Conservation (phyloP, 805 yeast species). For the Sugiyamaella americana region DNA sequence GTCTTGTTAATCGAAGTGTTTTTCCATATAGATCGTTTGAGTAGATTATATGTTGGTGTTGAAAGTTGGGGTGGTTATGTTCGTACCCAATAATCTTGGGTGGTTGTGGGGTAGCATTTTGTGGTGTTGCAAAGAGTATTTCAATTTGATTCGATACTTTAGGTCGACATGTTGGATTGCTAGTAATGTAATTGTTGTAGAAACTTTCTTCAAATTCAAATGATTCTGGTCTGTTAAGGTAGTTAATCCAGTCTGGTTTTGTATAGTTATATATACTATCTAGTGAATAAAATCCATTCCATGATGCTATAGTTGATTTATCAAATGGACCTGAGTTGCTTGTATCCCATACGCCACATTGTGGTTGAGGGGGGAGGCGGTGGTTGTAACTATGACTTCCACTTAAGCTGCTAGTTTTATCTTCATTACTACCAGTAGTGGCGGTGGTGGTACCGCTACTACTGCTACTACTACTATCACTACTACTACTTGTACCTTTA, state of each 20-base stretch:
- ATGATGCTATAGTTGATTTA: conserved; percentile 28
- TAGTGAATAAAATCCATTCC: conserved; percentile 29
- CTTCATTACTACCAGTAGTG: too few relatives aligned
- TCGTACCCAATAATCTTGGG: neutral
- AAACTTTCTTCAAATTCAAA: conserved; percentile 18
- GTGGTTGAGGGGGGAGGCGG: neutral
- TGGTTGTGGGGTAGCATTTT: neutral
- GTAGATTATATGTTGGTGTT: neutral
- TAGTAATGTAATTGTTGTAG: conserved; percentile 13
- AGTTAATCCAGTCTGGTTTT: conserved; percentile 12
- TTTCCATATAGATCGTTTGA: neutral
- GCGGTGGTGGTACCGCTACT: too few relatives aligned
- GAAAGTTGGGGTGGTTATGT: neutral
- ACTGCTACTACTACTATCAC: too few relatives aligned
- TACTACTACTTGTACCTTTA: too few relatives aligned
- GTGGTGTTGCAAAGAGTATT: neutral
- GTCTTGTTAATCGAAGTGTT: conserved; percentile 4
- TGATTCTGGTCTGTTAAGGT: conserved; percentile 7
- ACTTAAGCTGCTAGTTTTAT: too few relatives aligned
- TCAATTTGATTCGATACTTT: conserved; percentile 1
- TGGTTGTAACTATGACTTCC: too few relatives aligned
- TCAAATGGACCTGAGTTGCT: conserved; percentile 20
- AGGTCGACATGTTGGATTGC: conserved; percentile 10
- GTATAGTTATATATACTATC: conserved; percentile 21
- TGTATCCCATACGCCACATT: conserved; percentile 4